Percentiles rank a stretch among this genome's conserved stretches.
Evolutionary conservation across 2,329 filamentous ascomycete genomes (phyloP).

Genomic region (Fusarium subtropicale): DNA sequence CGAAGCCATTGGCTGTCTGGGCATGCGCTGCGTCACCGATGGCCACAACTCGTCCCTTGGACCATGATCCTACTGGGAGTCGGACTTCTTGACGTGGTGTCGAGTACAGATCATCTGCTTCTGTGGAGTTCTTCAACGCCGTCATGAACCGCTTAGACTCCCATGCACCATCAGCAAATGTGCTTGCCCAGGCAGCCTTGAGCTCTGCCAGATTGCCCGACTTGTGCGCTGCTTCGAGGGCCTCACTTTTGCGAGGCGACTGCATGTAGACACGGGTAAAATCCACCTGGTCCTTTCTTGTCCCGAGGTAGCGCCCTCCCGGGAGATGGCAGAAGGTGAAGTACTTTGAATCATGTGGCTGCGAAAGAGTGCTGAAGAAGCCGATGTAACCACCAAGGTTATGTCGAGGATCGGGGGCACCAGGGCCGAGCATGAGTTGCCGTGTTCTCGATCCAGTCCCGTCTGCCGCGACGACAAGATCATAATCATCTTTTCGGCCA

Average conservation of each 20-base stretch:
- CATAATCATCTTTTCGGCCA: conserved; percentile 2
- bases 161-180: not conserved
- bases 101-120: conserved; percentile 17
- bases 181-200: conserved; percentile 6
- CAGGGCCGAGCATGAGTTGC: conserved; percentile 26
- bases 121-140: not conserved
- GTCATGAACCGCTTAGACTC: conserved; percentile 17
- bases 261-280: conserved; percentile 17
- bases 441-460: conserved; percentile 21
- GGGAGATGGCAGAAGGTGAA: conserved; percentile 19
- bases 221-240: conserved; percentile 7
- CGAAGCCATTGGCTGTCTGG: conserved; percentile 17
- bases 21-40: conserved; percentile 19
- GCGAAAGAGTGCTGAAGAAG: conserved; percentile 8
- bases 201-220: conserved; percentile 13
- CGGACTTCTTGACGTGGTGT: conserved; percentile 14
- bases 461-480: conserved; percentile 23
- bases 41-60: conserved; percentile 13
- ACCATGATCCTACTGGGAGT: conserved; percentile 10
- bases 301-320: not conserved
- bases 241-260: not conserved
- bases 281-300: not conserved
- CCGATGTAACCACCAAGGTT: conserved; percentile 32
- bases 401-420: conserved; percentile 24
- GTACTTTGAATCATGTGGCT: not conserved